phyloP scores from a whole-genome alignment of 768 basidiomycete genomes.

The Mycena leptocephala region DNA sequence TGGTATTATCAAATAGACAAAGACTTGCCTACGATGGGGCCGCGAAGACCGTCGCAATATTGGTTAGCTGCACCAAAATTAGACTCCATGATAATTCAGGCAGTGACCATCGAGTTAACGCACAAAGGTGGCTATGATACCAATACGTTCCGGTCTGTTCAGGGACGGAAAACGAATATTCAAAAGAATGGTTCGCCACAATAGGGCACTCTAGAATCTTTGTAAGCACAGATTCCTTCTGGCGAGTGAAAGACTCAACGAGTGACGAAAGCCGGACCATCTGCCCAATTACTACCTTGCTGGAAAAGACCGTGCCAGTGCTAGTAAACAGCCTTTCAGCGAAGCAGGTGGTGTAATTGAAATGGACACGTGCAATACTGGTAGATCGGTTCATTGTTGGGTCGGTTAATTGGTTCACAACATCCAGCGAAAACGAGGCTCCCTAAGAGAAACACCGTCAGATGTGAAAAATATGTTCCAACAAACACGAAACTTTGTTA shows the following conservation, averaged over 20 bases:
- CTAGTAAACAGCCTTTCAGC: too few relatives aligned
- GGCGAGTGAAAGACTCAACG: slow-evolving; percentile 52
- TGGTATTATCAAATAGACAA: too few relatives aligned
- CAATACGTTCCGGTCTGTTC: slow-evolving; percentile 63
- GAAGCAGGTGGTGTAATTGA: too few relatives aligned
- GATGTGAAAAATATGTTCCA: too few relatives aligned
- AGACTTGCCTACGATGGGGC: slow-evolving; percentile 65
- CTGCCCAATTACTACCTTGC: too few relatives aligned
- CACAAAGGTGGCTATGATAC: slow-evolving; percentile 55
- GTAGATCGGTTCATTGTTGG: too few relatives aligned
- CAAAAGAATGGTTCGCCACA: slow-evolving; percentile 14
- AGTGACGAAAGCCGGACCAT: too few relatives aligned
- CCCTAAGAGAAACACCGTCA: too few relatives aligned
- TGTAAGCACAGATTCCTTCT: slow-evolving; percentile 6
- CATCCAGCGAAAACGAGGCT: slow-evolving; percentile 45
- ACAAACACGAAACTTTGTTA: slow-evolving; percentile 44
- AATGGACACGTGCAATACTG: too few relatives aligned
- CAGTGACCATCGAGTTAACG: slow-evolving; percentile 1
- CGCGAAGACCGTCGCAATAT: slow-evolving; percentile 72
- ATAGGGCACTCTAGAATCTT: slow-evolving; percentile 26
- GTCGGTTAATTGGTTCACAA: too few relatives aligned
- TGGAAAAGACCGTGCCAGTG: too few relatives aligned
- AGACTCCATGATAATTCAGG: background rate
- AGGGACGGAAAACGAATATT: slow-evolving; percentile 53
- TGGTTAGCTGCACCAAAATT: slow-evolving; percentile 60